Conservation (phyloP, 2,329 filamentous ascomycete genomes). For the Xylariaceae sp. region DNA sequence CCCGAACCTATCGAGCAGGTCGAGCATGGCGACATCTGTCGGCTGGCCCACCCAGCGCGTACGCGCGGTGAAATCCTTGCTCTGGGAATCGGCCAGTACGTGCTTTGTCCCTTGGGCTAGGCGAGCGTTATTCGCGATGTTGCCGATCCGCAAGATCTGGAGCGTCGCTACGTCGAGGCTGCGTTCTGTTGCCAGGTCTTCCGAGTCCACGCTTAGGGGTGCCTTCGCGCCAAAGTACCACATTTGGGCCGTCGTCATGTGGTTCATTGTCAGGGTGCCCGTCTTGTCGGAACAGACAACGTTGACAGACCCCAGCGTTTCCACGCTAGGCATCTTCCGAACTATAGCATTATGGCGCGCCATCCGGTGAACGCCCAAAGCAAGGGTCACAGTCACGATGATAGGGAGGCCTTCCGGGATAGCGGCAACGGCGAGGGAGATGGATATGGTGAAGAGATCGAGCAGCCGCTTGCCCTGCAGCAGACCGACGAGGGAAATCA, state of each 20-base stretch:
- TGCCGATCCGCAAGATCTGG: slow-evolving; percentile 83
- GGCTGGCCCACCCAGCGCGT: slow-evolving; percentile 96
- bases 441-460: slow-evolving; percentile 96
- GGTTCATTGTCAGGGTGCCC: slow-evolving; percentile 89
- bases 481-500: slow-evolving; percentile 88
- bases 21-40: slow-evolving; percentile 94
- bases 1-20: slow-evolving; percentile 82
- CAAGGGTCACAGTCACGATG: slow-evolving; percentile 95
- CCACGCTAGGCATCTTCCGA: slow-evolving; percentile 89
- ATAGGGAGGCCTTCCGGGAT: slow-evolving; percentile 96
- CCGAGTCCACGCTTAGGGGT: slow-evolving; percentile 48
- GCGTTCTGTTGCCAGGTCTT: slow-evolving; percentile 48
- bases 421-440: slow-evolving; percentile 91
- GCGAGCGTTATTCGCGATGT: slow-evolving; percentile 92
- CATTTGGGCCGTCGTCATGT: slow-evolving; percentile 96
- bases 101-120: slow-evolving; percentile 72
- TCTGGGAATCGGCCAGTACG: slow-evolving; percentile 78
- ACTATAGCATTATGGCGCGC: slow-evolving; percentile 93
- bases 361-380: slow-evolving; percentile 93
- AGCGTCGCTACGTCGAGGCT: slow-evolving; percentile 68
- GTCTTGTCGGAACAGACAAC: slow-evolving; percentile 99
- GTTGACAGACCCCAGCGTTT: slow-evolving; percentile 96
- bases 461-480: slow-evolving; percentile 83
- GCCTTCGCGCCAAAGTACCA: slow-evolving; percentile 77
- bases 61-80: slow-evolving; percentile 56